phyloP scores from a whole-genome alignment of 1,284 basidiomycete species.

The Sporisorium reilianum region DNA sequence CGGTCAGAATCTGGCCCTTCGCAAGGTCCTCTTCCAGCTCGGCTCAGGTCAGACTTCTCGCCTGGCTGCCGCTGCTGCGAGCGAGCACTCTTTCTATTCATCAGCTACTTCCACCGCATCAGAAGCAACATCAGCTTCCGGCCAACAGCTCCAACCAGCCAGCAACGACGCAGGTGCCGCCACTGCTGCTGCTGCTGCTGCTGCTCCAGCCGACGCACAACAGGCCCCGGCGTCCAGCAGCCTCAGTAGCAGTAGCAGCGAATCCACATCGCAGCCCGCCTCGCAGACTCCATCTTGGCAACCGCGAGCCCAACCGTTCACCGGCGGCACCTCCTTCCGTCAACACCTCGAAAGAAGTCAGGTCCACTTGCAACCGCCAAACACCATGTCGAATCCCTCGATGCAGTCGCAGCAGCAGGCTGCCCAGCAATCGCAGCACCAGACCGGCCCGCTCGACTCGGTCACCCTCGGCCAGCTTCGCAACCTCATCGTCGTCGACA shows the following conservation, averaged over 20 bases:
- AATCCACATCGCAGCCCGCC: neutral
- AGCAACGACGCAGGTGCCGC: neutral
- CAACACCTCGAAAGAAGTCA: slow-evolving; percentile 41
- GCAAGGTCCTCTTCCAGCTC: slow-evolving; percentile 51
- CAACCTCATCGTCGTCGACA: slow-evolving; percentile 49
- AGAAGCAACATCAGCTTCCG: neutral
- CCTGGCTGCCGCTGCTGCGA: slow-evolving; percentile 23
- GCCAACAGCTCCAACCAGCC: neutral
- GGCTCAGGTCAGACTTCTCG: slow-evolving; percentile 36
- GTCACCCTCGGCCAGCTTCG: slow-evolving; percentile 58
- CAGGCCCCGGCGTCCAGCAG: neutral
- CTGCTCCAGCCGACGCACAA: neutral
- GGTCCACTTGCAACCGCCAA: slow-evolving; percentile 20
- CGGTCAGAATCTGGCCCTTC: slow-evolving; percentile 43
- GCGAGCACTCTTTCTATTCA: slow-evolving; percentile 12
- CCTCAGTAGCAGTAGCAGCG: slow-evolving; percentile 1
- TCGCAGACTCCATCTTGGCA: slow-evolving; percentile 7
- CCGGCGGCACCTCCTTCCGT: slow-evolving; percentile 28
- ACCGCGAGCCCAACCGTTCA: slow-evolving; percentile 18
- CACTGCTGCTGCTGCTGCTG: neutral
- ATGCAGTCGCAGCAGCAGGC: slow-evolving; percentile 28
- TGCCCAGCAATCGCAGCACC: slow-evolving; percentile 19
- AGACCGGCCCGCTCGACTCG: slow-evolving; percentile 50
- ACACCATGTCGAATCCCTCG: slow-evolving; percentile 21
- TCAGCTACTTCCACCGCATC: slow-evolving; percentile 7